phyloP scores from a whole-genome alignment of 106 monocot genomes.

The Dendrobium chrysotoxum region DNA sequence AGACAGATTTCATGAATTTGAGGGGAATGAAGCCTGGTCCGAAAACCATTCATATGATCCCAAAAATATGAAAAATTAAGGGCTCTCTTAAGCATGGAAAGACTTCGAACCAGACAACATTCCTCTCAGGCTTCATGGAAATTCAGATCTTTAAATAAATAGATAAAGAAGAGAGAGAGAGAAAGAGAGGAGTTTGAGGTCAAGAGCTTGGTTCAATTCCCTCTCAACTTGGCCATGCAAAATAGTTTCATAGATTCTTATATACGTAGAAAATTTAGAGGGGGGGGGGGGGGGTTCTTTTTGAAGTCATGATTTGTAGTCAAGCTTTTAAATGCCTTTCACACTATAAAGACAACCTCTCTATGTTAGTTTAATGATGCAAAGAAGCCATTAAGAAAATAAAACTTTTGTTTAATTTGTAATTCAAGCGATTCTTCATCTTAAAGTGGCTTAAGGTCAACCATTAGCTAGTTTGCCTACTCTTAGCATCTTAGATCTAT shows the following conservation, averaged over 20 bases:
- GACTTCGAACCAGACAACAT: slow-evolving; percentile 56
- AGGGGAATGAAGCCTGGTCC: slow-evolving; percentile 41
- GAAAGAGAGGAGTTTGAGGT: slow-evolving; percentile 5
- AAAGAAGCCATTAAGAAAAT: slow-evolving; percentile 1
- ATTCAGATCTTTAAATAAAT: neutral
- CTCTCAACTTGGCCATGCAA: slow-evolving; percentile 4
- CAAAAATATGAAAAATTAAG: neutral
- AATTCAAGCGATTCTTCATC: neutral
- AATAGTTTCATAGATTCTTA: neutral
- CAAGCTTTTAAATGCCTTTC: slow-evolving; percentile 15
- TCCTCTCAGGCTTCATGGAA: slow-evolving; percentile 35
- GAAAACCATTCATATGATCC: slow-evolving; percentile 10
- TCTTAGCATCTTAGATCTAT: neutral
- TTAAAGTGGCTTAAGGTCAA: neutral
- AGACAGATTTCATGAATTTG: slow-evolving; percentile 10
- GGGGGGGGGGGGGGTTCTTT: neutral
- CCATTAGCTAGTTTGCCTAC: neutral
- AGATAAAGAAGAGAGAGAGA: neutral
- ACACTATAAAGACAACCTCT: neutral
- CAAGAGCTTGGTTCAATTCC: neutral
- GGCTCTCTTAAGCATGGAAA: neutral
- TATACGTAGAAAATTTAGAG: slow-evolving; percentile 4
- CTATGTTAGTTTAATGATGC: neutral
- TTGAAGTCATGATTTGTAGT: slow-evolving; percentile 3
- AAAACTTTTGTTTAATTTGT: neutral